Evolutionary conservation across 768 basidiomycete species (phyloP), one percentile per base, ranked within the genome.

Genomic region (Arthromyces matolae): DNA sequence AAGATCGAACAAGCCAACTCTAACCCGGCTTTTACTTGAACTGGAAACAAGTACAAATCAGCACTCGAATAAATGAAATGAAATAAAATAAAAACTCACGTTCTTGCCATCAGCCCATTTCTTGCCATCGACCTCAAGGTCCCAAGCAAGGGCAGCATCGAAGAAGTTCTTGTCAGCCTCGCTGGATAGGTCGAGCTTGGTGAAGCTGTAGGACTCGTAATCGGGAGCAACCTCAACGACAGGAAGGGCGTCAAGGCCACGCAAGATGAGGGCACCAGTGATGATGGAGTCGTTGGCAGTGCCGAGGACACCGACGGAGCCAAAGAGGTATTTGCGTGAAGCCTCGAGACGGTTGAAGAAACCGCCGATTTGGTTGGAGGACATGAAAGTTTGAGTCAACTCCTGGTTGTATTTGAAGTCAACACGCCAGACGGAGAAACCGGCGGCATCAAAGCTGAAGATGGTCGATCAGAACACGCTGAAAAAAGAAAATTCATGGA

Each of bases 271-370:
- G 41, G 69, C 82, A 63, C 96, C 96, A 36, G 82, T 63, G 70
- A 96, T 92, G 64, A 86, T 46, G 32, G 85, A 89, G 70, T 89
- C 75, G 70, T 89, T 88, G 64, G 75, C 42, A 60, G 71, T 69
- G 63, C 96, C 95, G 49, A 94, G 83, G 18, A 99, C 96, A 65
- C 91, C 93, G 37, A 93, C 67, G 35, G 91, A 94, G 12, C 86
- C 95, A 67, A 97, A 96, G 55, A 94, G 79, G 77, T 96, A 95
- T 70, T 96, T 95, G 69, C 95, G 86, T 19, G 93, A 93, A 8
- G 83, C 96, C 73, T 98, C 96, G 8, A 99, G 83, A 49, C 96
- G 91, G 79, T 94, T 90, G 81, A 94, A 97, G 84, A 95, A 93
- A 14, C 95, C 95, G 50, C 82, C 81, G 61, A 96, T 82, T 69